Percentiles rank a stretch among this genome's conserved stretches.
These are phyloP conservation scores for Lasiodiplodia citricola DNA, from an alignment of 2,329 filamentous ascomycete species.

Conservation along the genomic window DNA sequence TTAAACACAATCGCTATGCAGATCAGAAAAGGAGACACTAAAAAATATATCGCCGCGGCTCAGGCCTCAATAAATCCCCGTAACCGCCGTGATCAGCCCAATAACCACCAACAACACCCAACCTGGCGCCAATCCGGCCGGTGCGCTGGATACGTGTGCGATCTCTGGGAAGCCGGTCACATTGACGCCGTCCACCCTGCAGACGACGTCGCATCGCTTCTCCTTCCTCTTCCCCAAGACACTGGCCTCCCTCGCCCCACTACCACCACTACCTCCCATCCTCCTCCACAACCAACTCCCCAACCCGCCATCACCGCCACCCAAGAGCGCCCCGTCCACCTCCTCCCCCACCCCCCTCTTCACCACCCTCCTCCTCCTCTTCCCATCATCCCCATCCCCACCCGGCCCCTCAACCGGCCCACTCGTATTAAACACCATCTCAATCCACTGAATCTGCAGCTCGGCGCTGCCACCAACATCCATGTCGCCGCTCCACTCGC, in stretches of 20 bases:
- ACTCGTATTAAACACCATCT: slow-evolving; percentile 59
- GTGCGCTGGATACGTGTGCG: slow-evolving; percentile 31
- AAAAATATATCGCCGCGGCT: neutral
- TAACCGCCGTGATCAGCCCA: slow-evolving; percentile 32
- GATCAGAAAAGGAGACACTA: neutral
- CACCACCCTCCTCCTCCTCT: slow-evolving; percentile 32
- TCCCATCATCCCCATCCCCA: slow-evolving; percentile 15
- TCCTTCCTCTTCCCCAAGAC: slow-evolving; percentile 30
- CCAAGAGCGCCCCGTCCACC: neutral
- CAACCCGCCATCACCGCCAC: neutral
- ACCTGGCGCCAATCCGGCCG: neutral
- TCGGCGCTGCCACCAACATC: slow-evolving; percentile 54
- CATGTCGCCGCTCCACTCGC: slow-evolving; percentile 66
- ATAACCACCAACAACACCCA: slow-evolving; percentile 36
- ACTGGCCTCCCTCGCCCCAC: neutral
- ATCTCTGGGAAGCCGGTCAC: slow-evolving; percentile 43
- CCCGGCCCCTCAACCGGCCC: slow-evolving; percentile 39
- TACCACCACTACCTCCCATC: neutral
- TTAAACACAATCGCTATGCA: neutral
- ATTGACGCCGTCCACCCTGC: slow-evolving; percentile 45
- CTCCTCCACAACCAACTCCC: neutral
- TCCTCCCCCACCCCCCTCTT: neutral
- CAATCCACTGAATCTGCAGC: slow-evolving; percentile 67
- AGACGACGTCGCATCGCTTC: slow-evolving; percentile 38
- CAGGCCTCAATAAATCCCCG: slow-evolving; percentile 31